A percentile compares a stretch with the other conserved stretches of the same genome.
phyloP scores from a whole-genome alignment of 1,284 basidiomycete genomes.

The Anthracocystis walkeri region DNA sequence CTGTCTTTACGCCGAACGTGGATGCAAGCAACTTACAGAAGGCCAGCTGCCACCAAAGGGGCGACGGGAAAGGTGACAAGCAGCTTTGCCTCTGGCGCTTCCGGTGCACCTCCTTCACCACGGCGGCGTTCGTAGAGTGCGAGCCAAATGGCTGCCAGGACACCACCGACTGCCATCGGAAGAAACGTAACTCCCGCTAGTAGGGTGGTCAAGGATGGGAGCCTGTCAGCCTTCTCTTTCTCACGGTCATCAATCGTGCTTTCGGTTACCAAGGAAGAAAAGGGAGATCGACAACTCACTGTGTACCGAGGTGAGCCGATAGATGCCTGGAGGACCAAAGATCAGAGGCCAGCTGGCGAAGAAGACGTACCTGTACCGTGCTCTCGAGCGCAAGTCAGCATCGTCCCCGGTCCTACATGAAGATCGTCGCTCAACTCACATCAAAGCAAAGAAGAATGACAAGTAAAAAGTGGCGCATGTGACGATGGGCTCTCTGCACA shows the following conservation, averaged over 20 bases:
- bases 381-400: conserved; percentile 5
- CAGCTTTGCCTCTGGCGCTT: conserved; percentile 30
- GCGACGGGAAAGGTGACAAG: conserved; percentile 28
- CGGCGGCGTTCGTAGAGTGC: conserved; percentile 23
- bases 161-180: conserved; percentile 34
- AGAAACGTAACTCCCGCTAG: conserved; percentile 39
- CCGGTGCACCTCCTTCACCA: neutral
- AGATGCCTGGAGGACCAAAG: conserved; percentile 44
- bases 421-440: conserved; percentile 20
- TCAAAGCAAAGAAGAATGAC: conserved; percentile 47
- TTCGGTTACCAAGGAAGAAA: neutral
- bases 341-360: conserved; percentile 48
- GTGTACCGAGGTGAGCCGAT: conserved; percentile 24
- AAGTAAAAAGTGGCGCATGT: conserved; percentile 41
- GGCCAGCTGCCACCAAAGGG: conserved; percentile 38
- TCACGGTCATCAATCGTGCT: neutral
- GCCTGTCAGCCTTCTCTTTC: neutral
- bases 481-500: conserved; percentile 41
- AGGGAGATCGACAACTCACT: conserved; percentile 24
- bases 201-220: neutral
- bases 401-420: neutral
- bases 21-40: conserved; percentile 23
- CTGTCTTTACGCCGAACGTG: neutral
- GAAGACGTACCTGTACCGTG: conserved; percentile 30
- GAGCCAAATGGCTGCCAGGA: conserved; percentile 17